These are phyloP conservation scores for Phytophthora kernoviae DNA, from an alignment of 352 stramenopile genomes.

Conservation along the genomic window DNA sequence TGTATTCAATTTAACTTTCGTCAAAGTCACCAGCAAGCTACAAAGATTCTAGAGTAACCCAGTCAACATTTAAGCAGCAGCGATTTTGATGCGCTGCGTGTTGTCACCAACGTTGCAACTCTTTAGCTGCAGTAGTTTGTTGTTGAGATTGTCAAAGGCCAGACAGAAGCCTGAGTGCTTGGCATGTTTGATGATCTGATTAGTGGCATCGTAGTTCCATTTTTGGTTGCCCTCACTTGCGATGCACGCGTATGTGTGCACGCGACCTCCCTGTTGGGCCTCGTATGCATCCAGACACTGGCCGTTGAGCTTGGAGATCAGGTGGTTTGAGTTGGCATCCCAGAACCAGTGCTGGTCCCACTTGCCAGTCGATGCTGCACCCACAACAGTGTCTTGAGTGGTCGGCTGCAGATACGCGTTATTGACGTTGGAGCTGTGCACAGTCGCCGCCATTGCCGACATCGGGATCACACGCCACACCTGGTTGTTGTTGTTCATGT, in stretches of 20 bases:
- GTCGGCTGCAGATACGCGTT: conserved; percentile 40
- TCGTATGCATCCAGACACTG: conserved; percentile 72
- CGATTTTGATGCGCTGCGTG: conserved; percentile 47
- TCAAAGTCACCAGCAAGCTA: conserved; percentile 12
- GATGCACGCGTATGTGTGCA: conserved; percentile 67
- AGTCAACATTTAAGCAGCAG: conserved; percentile 23
- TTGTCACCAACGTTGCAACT: conserved; percentile 42
- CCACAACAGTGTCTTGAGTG: conserved; percentile 37
- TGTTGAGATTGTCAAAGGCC: conserved; percentile 46
- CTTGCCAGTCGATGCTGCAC: conserved; percentile 13
- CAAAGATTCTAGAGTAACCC: too few species aligned
- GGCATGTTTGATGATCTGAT: conserved; percentile 50
- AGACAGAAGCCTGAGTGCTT: conserved; percentile 58
- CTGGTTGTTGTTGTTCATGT: conserved; percentile 68
- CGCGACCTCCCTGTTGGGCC: conserved; percentile 47
- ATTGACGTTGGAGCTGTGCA: conserved; percentile 30
- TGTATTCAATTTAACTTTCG: background rate
- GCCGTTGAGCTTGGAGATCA: conserved; percentile 50
- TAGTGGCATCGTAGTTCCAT: conserved; percentile 55
- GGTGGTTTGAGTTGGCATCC: conserved; percentile 42
- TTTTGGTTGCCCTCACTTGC: conserved; percentile 57
- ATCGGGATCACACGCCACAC: conserved; percentile 44
- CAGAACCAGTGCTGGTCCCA: conserved; percentile 54
- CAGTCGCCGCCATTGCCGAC: conserved; percentile 33
- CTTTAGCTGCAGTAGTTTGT: conserved; percentile 58